Conservation (phyloP, 148 eudicot species). For the Pharnaceum exiguum region DNA sequence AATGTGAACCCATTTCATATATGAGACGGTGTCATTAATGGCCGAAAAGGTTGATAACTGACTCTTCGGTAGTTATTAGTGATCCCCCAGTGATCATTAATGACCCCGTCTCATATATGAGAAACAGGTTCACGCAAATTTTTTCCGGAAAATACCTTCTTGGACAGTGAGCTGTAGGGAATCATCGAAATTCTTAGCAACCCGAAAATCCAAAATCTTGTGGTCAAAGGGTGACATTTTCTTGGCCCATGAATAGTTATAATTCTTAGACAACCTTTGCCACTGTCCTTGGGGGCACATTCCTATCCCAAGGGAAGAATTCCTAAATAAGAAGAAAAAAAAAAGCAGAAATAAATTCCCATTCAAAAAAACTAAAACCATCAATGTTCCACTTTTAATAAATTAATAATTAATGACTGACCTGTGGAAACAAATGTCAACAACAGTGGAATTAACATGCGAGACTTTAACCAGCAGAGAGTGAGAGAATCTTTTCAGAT, state of each 20-base stretch:
- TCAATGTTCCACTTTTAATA: neutral
- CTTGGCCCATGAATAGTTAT: conserved; percentile 61
- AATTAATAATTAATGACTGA: conserved; percentile 19
- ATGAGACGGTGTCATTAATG: no score
- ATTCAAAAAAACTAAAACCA: neutral
- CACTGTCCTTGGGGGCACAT: conserved; percentile 85
- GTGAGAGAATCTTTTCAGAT: conserved; percentile 56
- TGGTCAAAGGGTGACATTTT: conserved; percentile 91
- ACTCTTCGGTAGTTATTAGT: no score
- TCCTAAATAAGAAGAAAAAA: conserved; percentile 58
- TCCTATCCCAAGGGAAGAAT: conserved; percentile 66
- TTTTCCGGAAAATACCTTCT: conserved; percentile 49
- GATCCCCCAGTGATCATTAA: neutral
- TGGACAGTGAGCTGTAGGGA: conserved; percentile 43
- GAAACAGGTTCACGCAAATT: neutral
- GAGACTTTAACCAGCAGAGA: conserved; percentile 62
- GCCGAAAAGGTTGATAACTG: no score
- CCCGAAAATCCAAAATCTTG: conserved; percentile 64
- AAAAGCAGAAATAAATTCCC: neutral
- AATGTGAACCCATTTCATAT: no score
- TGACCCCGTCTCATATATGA: neutral
- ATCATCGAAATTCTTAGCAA: conserved; percentile 42
- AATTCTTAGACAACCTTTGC: conserved; percentile 67
- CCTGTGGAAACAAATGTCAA: conserved; percentile 90
- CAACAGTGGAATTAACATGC: conserved; percentile 34